A percentile compares a stretch with the other conserved stretches of the same genome.
Evolutionary conservation across 331 rosid genomes (phyloP).

Genomic region (Pyracantha coccinea): DNA sequence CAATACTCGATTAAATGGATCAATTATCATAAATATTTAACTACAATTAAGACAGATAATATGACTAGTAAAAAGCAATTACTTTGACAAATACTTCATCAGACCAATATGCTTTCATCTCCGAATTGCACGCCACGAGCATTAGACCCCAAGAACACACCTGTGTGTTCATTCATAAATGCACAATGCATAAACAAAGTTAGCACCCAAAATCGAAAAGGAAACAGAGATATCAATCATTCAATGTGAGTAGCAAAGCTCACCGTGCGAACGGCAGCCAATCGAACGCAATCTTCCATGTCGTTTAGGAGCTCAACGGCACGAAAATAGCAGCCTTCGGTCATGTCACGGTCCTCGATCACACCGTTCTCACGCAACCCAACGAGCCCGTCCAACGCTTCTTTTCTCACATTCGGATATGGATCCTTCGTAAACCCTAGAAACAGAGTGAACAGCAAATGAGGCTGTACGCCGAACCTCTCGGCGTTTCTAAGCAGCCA

Average conservation of each 20-base stretch:
- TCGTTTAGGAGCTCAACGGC: constrained; percentile 66
- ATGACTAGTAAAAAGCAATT: not conserved
- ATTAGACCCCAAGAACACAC: constrained; percentile 71
- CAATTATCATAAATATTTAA: not conserved
- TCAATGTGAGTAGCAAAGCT: constrained; percentile 12
- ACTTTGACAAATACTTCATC: constrained; percentile 73
- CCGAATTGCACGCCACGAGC: constrained; percentile 38
- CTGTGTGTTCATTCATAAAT: constrained; percentile 23
- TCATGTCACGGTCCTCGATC: constrained; percentile 34
- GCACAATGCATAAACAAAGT: not conserved
- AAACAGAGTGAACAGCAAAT: constrained; percentile 39
- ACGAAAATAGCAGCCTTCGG: constrained; percentile 53
- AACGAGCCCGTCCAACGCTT: constrained; percentile 61
- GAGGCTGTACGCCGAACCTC: constrained; percentile 32
- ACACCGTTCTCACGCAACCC: constrained; percentile 32
- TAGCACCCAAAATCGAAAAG: not conserved
- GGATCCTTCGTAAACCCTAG: constrained; percentile 83
- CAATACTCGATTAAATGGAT: not conserved
- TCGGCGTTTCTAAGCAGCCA: constrained; percentile 70
- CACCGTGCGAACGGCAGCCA: constrained; percentile 57
- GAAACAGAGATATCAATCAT: not conserved
- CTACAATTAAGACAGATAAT: not conserved
- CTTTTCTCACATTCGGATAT: constrained; percentile 56
- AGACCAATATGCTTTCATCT: constrained; percentile 43
- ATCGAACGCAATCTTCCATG: constrained; percentile 51